These are phyloP conservation scores for Didymella exigua DNA, from an alignment of 2,329 filamentous ascomycete genomes.

Conservation along the genomic window DNA sequence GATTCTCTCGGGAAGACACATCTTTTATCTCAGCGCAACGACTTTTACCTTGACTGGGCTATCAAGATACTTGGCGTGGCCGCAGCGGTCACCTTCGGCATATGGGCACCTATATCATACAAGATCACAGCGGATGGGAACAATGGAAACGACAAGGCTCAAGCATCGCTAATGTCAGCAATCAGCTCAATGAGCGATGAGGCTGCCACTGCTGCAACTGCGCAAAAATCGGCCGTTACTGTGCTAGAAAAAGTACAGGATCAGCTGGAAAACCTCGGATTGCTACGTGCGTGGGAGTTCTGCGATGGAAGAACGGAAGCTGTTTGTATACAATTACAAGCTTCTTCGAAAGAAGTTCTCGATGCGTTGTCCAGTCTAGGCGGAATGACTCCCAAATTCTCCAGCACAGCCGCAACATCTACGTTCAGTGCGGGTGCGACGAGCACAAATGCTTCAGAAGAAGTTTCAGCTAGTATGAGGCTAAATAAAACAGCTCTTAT, in stretches of 20 bases:
- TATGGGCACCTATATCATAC: conserved; percentile 20
- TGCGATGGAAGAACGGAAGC: not conserved
- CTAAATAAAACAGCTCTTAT: not conserved
- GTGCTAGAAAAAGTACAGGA: not conserved
- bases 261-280: not conserved
- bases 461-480: too few relatives aligned
- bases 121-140: conserved; percentile 3
- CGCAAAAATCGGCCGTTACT: not conserved
- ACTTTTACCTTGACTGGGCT: conserved; percentile 12
- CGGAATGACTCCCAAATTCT: not conserved
- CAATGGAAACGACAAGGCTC: conserved; percentile 8
- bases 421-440: too few relatives aligned
- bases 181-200: not conserved
- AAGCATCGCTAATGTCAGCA: not conserved
- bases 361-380: not conserved
- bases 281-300: not conserved
- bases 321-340: too few relatives aligned
- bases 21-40: conserved; percentile 1
- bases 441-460: too few relatives aligned
- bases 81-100: conserved; percentile 14
- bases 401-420: too few relatives aligned
- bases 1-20: not conserved
- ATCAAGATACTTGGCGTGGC: conserved; percentile 1
- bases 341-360: too few relatives aligned
- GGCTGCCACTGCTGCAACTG: not conserved